phyloP scores from a whole-genome alignment of 176 grass and related monocot species.

The Zizania latifolia region DNA sequence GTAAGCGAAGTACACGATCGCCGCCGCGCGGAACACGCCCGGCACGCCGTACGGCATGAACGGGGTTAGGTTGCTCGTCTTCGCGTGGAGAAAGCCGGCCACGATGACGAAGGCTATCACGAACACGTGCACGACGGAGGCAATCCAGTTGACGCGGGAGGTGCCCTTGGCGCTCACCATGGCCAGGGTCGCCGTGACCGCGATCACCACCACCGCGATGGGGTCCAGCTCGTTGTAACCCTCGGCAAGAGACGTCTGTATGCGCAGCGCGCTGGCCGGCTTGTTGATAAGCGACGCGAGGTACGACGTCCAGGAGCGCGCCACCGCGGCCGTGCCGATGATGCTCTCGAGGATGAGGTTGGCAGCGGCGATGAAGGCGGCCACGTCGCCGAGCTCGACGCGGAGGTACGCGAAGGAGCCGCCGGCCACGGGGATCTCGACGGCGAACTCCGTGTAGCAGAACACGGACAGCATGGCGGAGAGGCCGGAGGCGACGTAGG shows the following conservation, averaged over 20 bases:
- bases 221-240: constrained; percentile 78
- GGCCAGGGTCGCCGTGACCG: constrained; percentile 50
- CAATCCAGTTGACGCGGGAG: constrained; percentile 78
- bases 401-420: constrained; percentile 90
- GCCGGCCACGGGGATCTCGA: constrained; percentile 78
- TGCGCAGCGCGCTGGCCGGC: constrained; percentile 39
- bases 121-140: constrained; percentile 49
- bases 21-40: constrained; percentile 80
- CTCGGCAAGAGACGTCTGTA: constrained; percentile 37
- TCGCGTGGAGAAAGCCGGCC: constrained; percentile 55
- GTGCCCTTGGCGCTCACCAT: constrained; percentile 67
- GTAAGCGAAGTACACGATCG: constrained; percentile 89
- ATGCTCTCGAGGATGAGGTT: constrained; percentile 89
- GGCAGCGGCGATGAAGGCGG: constrained; percentile 74
- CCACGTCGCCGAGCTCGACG: constrained; percentile 84
- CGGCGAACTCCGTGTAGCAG: constrained; percentile 93
- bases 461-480: constrained; percentile 94
- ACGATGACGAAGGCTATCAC: constrained; percentile 79
- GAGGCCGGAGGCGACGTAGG: constrained; percentile 68
- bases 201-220: constrained; percentile 55
- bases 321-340: constrained; percentile 67
- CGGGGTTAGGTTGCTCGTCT: constrained; percentile 54
- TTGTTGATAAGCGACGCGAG: constrained; percentile 63
- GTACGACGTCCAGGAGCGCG: constrained; percentile 80
- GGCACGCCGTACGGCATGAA: constrained; percentile 66